Conservation (phyloP, 345 rosid species). For the Pseudoturritis turrita region DNA sequence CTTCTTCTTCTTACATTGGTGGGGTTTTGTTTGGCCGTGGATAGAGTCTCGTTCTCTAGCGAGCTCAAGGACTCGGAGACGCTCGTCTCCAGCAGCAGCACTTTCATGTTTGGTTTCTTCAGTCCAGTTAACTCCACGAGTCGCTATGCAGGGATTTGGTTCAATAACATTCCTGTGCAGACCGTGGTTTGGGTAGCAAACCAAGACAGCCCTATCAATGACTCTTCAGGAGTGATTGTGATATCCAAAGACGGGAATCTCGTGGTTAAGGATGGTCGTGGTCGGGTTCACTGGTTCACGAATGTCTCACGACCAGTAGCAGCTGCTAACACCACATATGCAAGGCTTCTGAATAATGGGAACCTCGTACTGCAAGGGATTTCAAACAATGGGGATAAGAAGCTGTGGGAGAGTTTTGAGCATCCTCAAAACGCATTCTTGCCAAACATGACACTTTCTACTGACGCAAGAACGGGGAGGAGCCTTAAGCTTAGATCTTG, state of each 20-base stretch:
- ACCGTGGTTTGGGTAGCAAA: slow-evolving; percentile 52
- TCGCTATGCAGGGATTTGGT: slow-evolving; percentile 54
- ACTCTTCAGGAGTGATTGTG: slow-evolving; percentile 34
- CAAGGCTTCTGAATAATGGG: slow-evolving; percentile 42
- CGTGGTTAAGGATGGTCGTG: slow-evolving; percentile 35
- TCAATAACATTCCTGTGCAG: slow-evolving; percentile 4
- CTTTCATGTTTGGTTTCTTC: slow-evolving; percentile 51
- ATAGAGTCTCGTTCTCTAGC: slow-evolving; percentile 24
- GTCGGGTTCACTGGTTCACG: slow-evolving; percentile 48
- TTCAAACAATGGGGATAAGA: background rate
- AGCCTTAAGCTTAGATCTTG: slow-evolving; percentile 38
- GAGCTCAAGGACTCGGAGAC: slow-evolving; percentile 30
- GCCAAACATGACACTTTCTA: slow-evolving; percentile 32
- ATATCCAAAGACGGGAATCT: slow-evolving; percentile 47
- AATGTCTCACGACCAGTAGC: slow-evolving; percentile 15
- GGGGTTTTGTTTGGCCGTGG: slow-evolving; percentile 11
- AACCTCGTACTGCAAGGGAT: slow-evolving; percentile 38
- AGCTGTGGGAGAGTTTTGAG: slow-evolving; percentile 52
- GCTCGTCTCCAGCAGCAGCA: slow-evolving; percentile 20
- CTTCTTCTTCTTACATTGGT: slow-evolving; percentile 14
- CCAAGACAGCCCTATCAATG: slow-evolving; percentile 38
- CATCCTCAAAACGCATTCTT: slow-evolving; percentile 31
- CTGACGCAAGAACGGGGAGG: slow-evolving; percentile 23
- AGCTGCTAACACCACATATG: slow-evolving; percentile 18
- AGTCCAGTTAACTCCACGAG: slow-evolving; percentile 34